Evolutionary conservation across 495 filamentous ascomycete genomes (phyloP), one percentile per base, ranked within the genome.

Genomic region (Aspergillus indologenus): DNA sequence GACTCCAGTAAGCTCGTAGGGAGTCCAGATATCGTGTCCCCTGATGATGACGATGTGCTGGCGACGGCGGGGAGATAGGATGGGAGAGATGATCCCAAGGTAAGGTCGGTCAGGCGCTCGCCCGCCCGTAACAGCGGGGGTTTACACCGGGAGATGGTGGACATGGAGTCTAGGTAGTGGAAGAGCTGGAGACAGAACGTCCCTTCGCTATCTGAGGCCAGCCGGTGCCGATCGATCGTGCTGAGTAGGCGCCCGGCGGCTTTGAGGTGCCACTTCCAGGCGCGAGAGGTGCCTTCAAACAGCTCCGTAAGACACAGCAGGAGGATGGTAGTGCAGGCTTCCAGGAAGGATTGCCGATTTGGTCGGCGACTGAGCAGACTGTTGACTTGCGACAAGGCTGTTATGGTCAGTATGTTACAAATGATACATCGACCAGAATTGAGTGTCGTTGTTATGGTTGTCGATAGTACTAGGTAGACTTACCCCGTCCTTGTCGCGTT

Each of bases 201-300:
- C 52, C 60, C 65, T 31, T 71, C n/a, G n/a, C n/a, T n/a, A n/a
- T n/a, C n/a, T n/a, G n/a, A n/a, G n/a, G n/a, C n/a, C n/a, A n/a
- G n/a, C n/a, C n/a, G n/a, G n/a, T n/a, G n/a, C n/a, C n/a, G n/a
- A n/a, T n/a, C n/a, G n/a, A n/a, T n/a, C n/a, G n/a, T n/a, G n/a
- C n/a, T n/a, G n/a, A n/a, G n/a, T n/a, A n/a, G n/a, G n/a, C n/a
- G n/a, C n/a, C n/a, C n/a, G n/a, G n/a, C n/a, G n/a, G 65, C 69
- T 54, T 69, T 69, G 47, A 71, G 46, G 50, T 71, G 69, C 69
- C 66, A 71, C 59, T 67, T 69, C 69, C 69, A 71, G 0, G 60
- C 65, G 23, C 56, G 52, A 0, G 69, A 71, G 0, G 62, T 65
- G 15, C 66, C 62, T 24, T 71, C 69, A 20, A 65, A 66, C 17